Evolutionary conservation across 257 asterid genomes (phyloP).

Genomic region (Gentiana straminea): DNA sequence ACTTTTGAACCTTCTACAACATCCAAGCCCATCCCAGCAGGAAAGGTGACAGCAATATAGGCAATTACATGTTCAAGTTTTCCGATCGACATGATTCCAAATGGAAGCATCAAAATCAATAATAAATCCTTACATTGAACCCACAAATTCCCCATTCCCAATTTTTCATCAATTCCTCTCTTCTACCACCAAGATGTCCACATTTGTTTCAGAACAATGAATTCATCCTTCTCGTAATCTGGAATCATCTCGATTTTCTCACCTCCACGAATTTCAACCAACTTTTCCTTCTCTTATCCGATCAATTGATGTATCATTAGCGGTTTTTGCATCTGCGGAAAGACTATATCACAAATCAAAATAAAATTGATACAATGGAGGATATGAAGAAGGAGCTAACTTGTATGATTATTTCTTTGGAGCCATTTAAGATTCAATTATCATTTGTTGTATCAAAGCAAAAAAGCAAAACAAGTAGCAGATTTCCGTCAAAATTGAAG

Average conservation of each 20-base stretch:
- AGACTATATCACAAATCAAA: slow-evolving; percentile 27
- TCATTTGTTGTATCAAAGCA: slow-evolving; percentile 12
- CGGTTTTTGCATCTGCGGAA: slow-evolving; percentile 47
- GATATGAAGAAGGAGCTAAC: slow-evolving; percentile 23
- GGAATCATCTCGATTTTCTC: slow-evolving; percentile 53
- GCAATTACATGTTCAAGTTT: too few relatives aligned
- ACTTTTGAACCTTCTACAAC: too few relatives aligned
- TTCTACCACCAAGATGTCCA: slow-evolving; percentile 33
- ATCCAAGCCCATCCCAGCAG: too few relatives aligned
- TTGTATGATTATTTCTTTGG: slow-evolving; percentile 12
- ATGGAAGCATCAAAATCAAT: slow-evolving; percentile 51
- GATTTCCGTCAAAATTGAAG: slow-evolving; percentile 28
- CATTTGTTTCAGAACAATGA: slow-evolving; percentile 30
- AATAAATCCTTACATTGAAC: slow-evolving; percentile 51
- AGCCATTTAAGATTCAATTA: slow-evolving; percentile 7
- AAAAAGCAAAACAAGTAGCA: slow-evolving; percentile 21
- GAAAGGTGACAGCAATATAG: too few relatives aligned
- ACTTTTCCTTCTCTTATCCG: slow-evolving; percentile 23
- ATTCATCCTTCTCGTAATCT: slow-evolving; percentile 63
- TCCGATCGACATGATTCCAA: too few relatives aligned
- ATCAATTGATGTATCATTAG: slow-evolving; percentile 2
- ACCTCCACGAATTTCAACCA: slow-evolving; percentile 71
- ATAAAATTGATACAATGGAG: slow-evolving; percentile 28
- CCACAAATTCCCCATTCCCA: slow-evolving; percentile 36
- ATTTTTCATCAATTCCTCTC: slow-evolving; percentile 19